Base-by-base conservation (phyloP, 768 basidiomycete genomes). In the Boletus sp. region DNA sequence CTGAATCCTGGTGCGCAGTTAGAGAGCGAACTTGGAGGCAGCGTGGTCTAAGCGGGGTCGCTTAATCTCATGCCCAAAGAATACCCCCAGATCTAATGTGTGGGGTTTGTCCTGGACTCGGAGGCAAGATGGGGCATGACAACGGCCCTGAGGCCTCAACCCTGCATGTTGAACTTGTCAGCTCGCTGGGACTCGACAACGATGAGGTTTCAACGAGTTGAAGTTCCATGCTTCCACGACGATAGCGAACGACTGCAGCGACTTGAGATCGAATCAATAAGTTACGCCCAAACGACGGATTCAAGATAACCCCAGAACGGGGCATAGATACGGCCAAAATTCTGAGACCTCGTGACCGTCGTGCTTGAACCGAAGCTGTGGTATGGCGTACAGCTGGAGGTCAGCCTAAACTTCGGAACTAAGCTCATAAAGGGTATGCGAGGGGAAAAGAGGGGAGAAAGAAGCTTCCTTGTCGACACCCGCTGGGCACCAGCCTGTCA, bases 291-390 rank as follows among this genome's bases (percentile, higher is more conserved):
- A 50, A 53, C 33, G 14, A 32, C 12, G 50, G 41, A 24, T 58
- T 35, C 49, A 14, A 15, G 51, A 56, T 53, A 61, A 50, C 47
- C 59, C 44, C 40, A 50, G 42, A 52, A 52, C 15, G 24, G 33
- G 52, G 28, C 54, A 36, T 64, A 40, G 55, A 52, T 45, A 61
- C 41, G 41, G 30, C 54, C 54, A 18, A 53, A 58, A 20, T 51
- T 44, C 32, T 7, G 35, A 40, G 47, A 17, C 35, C 56, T 60
- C 15, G 50, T 51, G 50, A 64, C 47, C 24, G 24, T 24, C 24
- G 1, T 24, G 24, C 24, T 24, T 24, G 24, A 36, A 33, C 46
- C 46, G 53, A 55, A 48, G 39, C 49, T 30, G 56, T 52, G 54
- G 35, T 61, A 37, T 39, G 18, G 45, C 37, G 10, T 20, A 28